Percentiles rank a stretch among this genome's conserved stretches.
Evolutionary conservation across 176 grass and related monocot species (phyloP).

Genomic region (Oryza brachyantha): DNA sequence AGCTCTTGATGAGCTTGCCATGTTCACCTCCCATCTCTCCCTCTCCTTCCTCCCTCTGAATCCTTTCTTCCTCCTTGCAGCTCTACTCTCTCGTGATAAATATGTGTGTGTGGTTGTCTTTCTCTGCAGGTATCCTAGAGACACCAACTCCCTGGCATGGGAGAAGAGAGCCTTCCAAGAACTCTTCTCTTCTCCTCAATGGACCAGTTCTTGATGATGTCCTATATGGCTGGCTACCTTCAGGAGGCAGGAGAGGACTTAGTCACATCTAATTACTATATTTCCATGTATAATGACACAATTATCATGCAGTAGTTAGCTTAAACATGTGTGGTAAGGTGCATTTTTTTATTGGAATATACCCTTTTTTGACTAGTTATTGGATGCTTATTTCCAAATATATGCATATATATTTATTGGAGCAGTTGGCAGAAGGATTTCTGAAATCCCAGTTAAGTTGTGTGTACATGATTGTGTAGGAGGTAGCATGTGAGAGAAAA

Average conservation of each 20-base stretch:
- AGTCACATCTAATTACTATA: constrained; percentile 16
- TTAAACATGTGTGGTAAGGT: background rate
- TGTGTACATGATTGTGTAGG: constrained; percentile 8
- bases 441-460: background rate
- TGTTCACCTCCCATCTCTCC: constrained; percentile 46
- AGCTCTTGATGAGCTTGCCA: constrained; percentile 54
- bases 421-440: background rate
- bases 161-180: constrained; percentile 36
- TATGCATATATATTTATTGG: background rate
- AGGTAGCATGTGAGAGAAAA: background rate
- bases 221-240: constrained; percentile 26
- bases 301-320: background rate
- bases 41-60: background rate
- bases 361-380: background rate
- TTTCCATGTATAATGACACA: background rate
- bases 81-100: background rate
- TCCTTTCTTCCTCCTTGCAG: background rate
- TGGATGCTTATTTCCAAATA: background rate
- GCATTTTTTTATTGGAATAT: background rate
- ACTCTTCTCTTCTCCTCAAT: constrained; percentile 49
- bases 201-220: constrained; percentile 34
- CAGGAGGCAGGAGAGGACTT: background rate
- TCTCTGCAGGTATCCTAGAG: constrained; percentile 6
- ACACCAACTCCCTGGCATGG: constrained; percentile 45
- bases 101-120: background rate